Conservation (phyloP, 106 monocot species). For the Allium sativum region DNA sequence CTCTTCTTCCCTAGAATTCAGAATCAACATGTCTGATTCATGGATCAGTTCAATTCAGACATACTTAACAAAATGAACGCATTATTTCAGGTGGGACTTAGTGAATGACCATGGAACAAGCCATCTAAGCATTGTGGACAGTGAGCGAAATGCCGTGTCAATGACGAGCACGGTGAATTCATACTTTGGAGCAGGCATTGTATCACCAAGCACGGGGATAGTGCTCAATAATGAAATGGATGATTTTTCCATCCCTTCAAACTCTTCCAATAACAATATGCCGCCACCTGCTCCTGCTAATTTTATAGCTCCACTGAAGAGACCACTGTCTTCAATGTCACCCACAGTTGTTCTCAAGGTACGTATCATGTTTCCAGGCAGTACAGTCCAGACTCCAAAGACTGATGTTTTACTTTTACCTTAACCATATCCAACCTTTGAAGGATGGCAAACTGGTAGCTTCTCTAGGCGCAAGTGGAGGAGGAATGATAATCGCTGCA, state of each 20-base stretch:
- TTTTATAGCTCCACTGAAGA: conserved; percentile 62
- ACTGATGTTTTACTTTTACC: no score
- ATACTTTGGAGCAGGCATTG: conserved; percentile 66
- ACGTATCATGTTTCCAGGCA: background rate
- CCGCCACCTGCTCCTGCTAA: conserved; percentile 79
- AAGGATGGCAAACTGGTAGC: conserved; percentile 41
- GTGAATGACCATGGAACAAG: conserved; percentile 82
- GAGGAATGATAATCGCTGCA: conserved; percentile 64
- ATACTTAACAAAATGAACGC: background rate
- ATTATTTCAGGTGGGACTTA: conserved; percentile 67
- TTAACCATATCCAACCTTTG: no score
- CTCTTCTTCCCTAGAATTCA: background rate
- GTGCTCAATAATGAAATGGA: conserved; percentile 98
- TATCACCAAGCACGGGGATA: conserved; percentile 76
- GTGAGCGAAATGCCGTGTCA: conserved; percentile 69
- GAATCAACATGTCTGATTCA: background rate
- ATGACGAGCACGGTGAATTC: conserved; percentile 77
- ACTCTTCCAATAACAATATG: conserved; percentile 15
- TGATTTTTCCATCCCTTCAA: conserved; percentile 74
- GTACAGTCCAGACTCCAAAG: background rate
- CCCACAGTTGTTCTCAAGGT: conserved; percentile 88
- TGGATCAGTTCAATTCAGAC: background rate
- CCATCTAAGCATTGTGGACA: conserved; percentile 75
- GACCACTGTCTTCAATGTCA: conserved; percentile 88
- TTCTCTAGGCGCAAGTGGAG: conserved; percentile 78